Conservation (phyloP, 345 rosid genomes). For the Eucalyptus polyanthemos region DNA sequence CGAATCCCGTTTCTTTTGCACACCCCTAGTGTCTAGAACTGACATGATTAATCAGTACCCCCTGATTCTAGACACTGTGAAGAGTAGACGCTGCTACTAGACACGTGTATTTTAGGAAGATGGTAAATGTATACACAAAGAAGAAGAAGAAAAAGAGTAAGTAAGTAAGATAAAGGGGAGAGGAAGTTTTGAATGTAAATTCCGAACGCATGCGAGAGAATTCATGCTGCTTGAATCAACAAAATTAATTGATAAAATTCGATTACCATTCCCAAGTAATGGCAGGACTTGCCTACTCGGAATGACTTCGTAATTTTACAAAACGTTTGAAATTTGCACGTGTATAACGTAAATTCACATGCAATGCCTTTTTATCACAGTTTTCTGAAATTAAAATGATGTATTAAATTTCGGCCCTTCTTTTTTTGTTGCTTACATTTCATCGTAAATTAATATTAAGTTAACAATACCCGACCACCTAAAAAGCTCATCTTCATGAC, state of each 20-base stretch:
- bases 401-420: neutral
- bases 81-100: neutral
- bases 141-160: neutral
- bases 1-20: too few species aligned
- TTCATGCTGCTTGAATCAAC: neutral
- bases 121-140: neutral
- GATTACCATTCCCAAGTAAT: neutral
- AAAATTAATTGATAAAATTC: neutral
- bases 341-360: neutral
- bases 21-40: too few species aligned
- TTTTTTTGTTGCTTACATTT: neutral
- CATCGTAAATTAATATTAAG: neutral
- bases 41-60: too few species aligned
- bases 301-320: neutral
- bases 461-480: neutral
- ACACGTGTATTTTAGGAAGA: neutral
- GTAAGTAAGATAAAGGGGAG: neutral
- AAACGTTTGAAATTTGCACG: neutral
- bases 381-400: neutral
- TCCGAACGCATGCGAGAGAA: too few species aligned
- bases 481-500: neutral
- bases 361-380: neutral
- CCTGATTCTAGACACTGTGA: neutral
- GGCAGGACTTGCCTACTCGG: neutral
- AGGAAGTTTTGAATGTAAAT: neutral